Evolutionary conservation across 2,329 filamentous ascomycete species (phyloP).

Genomic region (Sporothrix schenckii): DNA sequence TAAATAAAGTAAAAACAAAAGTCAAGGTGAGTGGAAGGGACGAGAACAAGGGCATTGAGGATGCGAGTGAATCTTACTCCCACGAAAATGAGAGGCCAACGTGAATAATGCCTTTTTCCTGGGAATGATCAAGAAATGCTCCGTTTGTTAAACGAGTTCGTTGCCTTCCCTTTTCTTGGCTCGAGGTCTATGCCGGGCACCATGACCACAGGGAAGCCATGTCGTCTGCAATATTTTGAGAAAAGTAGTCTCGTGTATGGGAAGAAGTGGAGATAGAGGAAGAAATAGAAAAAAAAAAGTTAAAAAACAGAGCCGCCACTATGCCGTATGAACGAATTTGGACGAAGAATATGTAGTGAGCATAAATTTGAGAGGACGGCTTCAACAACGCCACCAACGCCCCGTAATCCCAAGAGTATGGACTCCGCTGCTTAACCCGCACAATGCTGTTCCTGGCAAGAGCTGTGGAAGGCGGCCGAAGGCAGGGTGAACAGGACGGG

Average conservation of each 20-base stretch:
- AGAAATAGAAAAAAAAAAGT: not conserved
- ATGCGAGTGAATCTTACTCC: not conserved
- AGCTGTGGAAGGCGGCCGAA: not conserved
- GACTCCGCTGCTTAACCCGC: not conserved
- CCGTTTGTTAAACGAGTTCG: not conserved
- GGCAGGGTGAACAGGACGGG: not conserved
- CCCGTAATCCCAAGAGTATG: not conserved
- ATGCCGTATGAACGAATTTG: not conserved
- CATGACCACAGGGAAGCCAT: not conserved
- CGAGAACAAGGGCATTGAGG: too few relatives aligned
- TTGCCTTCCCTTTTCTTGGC: not conserved
- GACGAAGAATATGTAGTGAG: not conserved
- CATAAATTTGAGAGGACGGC: not conserved
- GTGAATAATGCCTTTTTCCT: not conserved
- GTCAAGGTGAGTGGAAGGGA: not conserved
- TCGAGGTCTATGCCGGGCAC: not conserved
- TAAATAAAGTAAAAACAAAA: not conserved
- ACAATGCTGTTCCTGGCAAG: too few relatives aligned
- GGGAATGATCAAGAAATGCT: not conserved
- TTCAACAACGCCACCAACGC: conserved; percentile 6
- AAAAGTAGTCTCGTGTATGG: not conserved
- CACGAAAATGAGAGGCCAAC: not conserved
- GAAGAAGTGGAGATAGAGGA: not conserved
- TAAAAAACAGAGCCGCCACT: not conserved
- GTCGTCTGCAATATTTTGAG: not conserved